These are phyloP conservation scores for Knufia fluminis DNA, from an alignment of 2,329 filamentous ascomycete genomes.

Conservation along the genomic window DNA sequence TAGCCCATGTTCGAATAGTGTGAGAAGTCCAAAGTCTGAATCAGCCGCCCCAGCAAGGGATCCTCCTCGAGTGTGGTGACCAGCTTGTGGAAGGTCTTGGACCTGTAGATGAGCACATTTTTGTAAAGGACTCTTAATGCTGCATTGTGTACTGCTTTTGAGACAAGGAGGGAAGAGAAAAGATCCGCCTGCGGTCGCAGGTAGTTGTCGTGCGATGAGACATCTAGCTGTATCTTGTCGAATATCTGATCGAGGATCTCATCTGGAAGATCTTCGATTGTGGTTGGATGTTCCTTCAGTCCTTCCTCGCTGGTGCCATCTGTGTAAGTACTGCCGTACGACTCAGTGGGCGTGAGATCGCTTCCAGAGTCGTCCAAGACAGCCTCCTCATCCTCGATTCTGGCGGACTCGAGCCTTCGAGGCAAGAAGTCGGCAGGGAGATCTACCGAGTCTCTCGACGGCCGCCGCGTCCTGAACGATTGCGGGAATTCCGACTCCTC, in stretches of 20 bases:
- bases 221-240: constrained; percentile 62
- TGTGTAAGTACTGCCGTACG: neutral
- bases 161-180: constrained; percentile 66
- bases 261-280: constrained; percentile 16
- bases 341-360: neutral
- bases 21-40: constrained; percentile 72
- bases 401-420: constrained; percentile 15
- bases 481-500: constrained; percentile 21
- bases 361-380: constrained; percentile 1
- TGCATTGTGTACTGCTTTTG: constrained; percentile 61
- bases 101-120: constrained; percentile 74
- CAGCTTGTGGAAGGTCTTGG: constrained; percentile 73
- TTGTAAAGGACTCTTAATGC: constrained; percentile 68
- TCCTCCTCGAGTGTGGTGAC: constrained; percentile 59
- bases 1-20: constrained; percentile 75
- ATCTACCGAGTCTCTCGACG: constrained; percentile 12
- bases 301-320: neutral
- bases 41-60: constrained; percentile 61
- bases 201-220: constrained; percentile 64
- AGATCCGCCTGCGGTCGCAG: constrained; percentile 69
- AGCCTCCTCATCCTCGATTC: neutral
- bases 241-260: constrained; percentile 57
- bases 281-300: neutral
- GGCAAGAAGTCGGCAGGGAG: neutral
- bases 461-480: constrained; percentile 21